Base-by-base conservation (phyloP, 176 grass and related monocot genomes). In the Alopecurus myosuroides region DNA sequence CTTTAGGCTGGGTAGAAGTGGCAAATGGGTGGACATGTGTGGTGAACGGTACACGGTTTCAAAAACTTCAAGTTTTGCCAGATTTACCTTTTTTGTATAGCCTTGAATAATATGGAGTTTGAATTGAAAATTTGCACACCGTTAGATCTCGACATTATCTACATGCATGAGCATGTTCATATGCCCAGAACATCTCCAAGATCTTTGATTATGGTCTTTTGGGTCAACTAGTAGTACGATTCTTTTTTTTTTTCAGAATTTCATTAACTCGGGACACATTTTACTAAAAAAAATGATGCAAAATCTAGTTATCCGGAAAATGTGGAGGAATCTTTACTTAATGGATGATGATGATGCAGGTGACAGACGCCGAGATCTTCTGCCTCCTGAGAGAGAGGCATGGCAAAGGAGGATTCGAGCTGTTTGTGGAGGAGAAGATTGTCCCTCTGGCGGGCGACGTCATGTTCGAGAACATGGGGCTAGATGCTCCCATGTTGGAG, bases 391-490 rank as follows among this genome's bases (percentile, higher is more conserved):
- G 68, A 41, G 90, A 94, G 31, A 85, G 86, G 50, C 85, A 92
- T 19, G 95, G 92, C 17, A 73, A 88, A 9, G 78, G 76, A 2
- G 78, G 79, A 0, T 97, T 89, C 61, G 65, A 81, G 19, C 26
- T 9, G 20, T 91, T 94, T 31, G 86, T 88, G 11, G 84, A 80
- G 30, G 86, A 90, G 10, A 97, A 94, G 86, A 9, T 94, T 33
- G 83, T 74, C 31, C 73, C 95, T 14, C 3, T 97, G 19, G 95
- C 92, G 11, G 92, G 95, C 42, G 92, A 98, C 65, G 83, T 95
- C 52, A n/a, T 89, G 0, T 46, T 62, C 56, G 75, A 91, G 23
- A 86, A 91, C 77, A 67, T 98, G 3, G 95, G 95, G 17, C 88
- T 98, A 13, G 71, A 87, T 58, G 17, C 70, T 66, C 35, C 80